These are phyloP conservation scores for Ganoderma lingzhi DNA, from an alignment of 1,284 basidiomycete genomes.

Conservation along the genomic window DNA sequence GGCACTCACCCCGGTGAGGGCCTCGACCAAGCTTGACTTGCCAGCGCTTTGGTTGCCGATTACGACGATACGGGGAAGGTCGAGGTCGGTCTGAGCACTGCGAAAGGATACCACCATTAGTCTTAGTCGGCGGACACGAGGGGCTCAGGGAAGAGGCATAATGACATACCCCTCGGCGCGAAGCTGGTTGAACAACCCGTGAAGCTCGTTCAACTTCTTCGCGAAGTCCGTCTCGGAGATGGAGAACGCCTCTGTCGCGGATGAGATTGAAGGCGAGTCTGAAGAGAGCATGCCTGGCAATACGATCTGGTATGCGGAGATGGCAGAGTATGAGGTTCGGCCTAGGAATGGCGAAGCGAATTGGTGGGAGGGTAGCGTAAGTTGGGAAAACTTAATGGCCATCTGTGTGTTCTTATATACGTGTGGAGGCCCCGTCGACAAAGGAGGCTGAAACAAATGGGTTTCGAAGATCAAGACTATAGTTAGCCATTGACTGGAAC, in stretches of 20 bases:
- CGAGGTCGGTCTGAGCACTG: constrained; percentile 37
- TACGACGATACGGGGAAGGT: constrained; percentile 40
- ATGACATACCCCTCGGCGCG: background rate
- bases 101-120: background rate
- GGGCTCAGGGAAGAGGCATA: background rate
- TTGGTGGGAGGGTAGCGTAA: background rate
- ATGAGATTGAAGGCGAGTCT: background rate
- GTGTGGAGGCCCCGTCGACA: background rate
- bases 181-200: constrained; percentile 46
- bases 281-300: background rate
- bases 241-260: background rate
- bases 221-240: constrained; percentile 21
- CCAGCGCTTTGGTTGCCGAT: constrained; percentile 50
- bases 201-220: constrained; percentile 38
- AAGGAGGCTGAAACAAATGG: background rate
- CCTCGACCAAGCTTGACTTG: constrained; percentile 54
- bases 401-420: background rate
- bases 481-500: background rate
- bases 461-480: background rate
- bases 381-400: background rate
- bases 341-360: background rate
- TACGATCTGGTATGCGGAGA: background rate
- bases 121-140: background rate
- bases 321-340: background rate
- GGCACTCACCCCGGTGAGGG: constrained; percentile 59